Evolutionary conservation across 371 early-diverging fungal genomes (phyloP), one percentile per base, ranked within the genome.

Genomic region (Syncephalis plumigaleata): DNA sequence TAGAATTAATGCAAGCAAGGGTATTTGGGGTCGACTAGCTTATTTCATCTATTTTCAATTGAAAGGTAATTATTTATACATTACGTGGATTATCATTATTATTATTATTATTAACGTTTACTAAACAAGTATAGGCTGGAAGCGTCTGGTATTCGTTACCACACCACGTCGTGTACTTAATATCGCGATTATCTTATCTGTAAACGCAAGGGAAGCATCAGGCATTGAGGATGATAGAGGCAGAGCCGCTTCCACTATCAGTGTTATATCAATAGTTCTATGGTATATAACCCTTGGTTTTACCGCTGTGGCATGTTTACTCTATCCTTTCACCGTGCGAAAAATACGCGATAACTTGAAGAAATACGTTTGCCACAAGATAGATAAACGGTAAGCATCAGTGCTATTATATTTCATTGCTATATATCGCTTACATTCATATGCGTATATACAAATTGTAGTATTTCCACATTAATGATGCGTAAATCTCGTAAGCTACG

Each of bases 361-460:
- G 55, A 88, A 90, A 56, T 90, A 79, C 54, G 83, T 84, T 50
- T 85, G 84, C 52, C 85, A 86, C 65, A 84, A 83, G 59, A 80
- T 90, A 39, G 90, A 87, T 62, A 90, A 87, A 58, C 60, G 31
- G 31, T 31, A 31, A 31, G 31, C n/a, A n/a, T n/a, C n/a, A n/a
- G n/a, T n/a, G n/a, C n/a, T n/a, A n/a, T n/a, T n/a, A n/a, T n/a
- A n/a, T n/a, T n/a, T n/a, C n/a, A n/a, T n/a, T n/a, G n/a, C n/a
- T 31, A 31, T 4, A 31, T 7, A 31, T 31, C 11, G 11, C 31
- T 7, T 11, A 4, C 31, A 11, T 31, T 31, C 4, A 31, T 7
- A 7, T 4, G 31, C 31, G n/a, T n/a, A n/a, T n/a, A n/a, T n/a
- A n/a, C n/a, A n/a, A n/a, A 31, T 31, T 7, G 11, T 31, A 31